These are phyloP conservation scores for Sphaerulina populicola DNA, from an alignment of 2,329 filamentous ascomycete species.

Conservation along the genomic window DNA sequence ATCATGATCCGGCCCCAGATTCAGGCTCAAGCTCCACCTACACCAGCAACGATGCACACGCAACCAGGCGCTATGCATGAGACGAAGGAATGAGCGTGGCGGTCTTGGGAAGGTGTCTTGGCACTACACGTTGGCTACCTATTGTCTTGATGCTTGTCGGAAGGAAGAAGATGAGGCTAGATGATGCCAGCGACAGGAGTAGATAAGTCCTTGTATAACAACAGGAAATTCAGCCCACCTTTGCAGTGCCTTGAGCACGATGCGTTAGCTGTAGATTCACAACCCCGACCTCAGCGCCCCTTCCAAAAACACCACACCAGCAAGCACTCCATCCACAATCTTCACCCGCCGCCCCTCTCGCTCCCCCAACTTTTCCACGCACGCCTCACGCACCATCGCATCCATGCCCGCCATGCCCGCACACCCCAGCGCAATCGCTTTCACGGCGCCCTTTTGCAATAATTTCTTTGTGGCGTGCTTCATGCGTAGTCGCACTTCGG, in stretches of 20 bases:
- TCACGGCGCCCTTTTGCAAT: slow-evolving; percentile 35
- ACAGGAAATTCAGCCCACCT: too few relatives aligned
- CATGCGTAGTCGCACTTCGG: slow-evolving; percentile 58
- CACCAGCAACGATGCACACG: background rate
- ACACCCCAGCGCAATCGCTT: slow-evolving; percentile 72
- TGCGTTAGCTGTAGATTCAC: background rate
- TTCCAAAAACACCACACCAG: slow-evolving; percentile 56
- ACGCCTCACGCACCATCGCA: slow-evolving; percentile 9
- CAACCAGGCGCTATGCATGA: slow-evolving; percentile 1
- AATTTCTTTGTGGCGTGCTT: slow-evolving; percentile 61
- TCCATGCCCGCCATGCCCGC: slow-evolving; percentile 87
- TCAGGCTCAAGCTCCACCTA: background rate
- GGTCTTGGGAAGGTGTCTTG: too few relatives aligned
- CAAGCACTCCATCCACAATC: slow-evolving; percentile 73
- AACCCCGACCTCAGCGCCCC: slow-evolving; percentile 33
- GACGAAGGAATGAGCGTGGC: background rate
- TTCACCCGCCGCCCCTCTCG: slow-evolving; percentile 51
- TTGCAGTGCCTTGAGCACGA: too few relatives aligned
- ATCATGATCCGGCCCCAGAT: background rate
- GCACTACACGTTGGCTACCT: too few relatives aligned
- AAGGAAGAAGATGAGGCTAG: too few relatives aligned
- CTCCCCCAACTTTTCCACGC: slow-evolving; percentile 37
- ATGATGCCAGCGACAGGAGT: too few relatives aligned
- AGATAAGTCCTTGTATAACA: too few relatives aligned
- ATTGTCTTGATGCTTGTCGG: too few relatives aligned